Percentiles rank a stretch among this genome's conserved stretches.
These are phyloP conservation scores for Eimeria praecox DNA, from an alignment of 169 alveolate species.

Conservation along the genomic window DNA sequence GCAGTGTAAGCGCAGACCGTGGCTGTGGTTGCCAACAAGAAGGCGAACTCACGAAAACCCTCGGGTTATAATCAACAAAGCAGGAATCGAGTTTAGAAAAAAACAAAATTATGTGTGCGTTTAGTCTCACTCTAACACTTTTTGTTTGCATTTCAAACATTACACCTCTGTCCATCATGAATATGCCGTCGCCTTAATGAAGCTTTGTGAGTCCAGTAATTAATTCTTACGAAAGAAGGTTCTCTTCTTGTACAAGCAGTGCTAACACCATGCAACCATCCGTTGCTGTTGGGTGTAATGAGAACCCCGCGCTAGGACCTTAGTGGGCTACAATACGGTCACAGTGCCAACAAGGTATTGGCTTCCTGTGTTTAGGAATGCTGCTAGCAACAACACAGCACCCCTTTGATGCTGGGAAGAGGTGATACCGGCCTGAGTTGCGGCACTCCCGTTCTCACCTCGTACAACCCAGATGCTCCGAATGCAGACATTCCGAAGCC, in stretches of 20 bases:
- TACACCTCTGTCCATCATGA: too few relatives aligned
- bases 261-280: neutral
- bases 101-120: neutral
- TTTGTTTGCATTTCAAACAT: neutral
- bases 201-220: too few relatives aligned
- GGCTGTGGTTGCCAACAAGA: neutral
- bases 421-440: neutral
- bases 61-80: neutral
- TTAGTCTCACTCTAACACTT: neutral
- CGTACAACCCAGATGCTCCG: neutral
- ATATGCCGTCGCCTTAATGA: too few relatives aligned
- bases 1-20: neutral
- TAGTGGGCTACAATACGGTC: neutral
- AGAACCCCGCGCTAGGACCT: neutral
- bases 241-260: neutral
- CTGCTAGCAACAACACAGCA: neutral
- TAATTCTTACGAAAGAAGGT: neutral
- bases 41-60: neutral
- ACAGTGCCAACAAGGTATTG: too few relatives aligned
- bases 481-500: neutral
- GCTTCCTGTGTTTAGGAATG: too few relatives aligned
- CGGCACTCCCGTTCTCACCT: neutral
- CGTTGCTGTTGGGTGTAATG: neutral
- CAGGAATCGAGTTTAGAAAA: neutral
- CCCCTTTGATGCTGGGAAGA: neutral